Evolutionary conservation across 2,329 filamentous ascomycete species (phyloP), one percentile per base, ranked within the genome.

Genomic region (Fusarium zealandicum): DNA sequence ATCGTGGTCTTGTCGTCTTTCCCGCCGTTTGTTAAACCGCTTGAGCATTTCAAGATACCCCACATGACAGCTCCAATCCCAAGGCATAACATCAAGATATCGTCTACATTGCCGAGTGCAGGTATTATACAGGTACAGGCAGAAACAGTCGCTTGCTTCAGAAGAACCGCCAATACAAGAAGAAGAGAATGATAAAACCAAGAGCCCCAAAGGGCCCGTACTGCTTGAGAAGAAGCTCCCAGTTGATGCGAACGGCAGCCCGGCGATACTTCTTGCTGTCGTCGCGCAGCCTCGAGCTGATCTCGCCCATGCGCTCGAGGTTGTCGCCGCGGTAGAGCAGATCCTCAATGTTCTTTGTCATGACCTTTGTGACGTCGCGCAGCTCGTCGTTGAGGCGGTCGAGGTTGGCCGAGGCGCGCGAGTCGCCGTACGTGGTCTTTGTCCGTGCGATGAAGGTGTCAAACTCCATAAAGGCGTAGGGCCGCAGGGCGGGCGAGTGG

Each of bases 301-400:
- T 89, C 78, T 98, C 93, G 57, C 95, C 93, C 95, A 99, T 99
- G 69, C 92, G 85, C 78, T 99, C 95, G 65, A 99, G 77, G 69
- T 88, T 95, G 73, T 99, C 95, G 22, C 95, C 95, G 58, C 96
- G 82, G 73, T 99, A 99, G 46, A 99, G 80, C 70, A 99, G 78
- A 74, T 99, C 95, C 80, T 99, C 95, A 66, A 99, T 98, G 75
- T 99, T 99, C 85, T 98, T 98, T 50, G 93, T 98, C 96, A 99
- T 99, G 71, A 99, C 93, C 78, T 97, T 93, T 1, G 95, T 98
- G 49, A 99, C 96, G 76, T 98, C 95, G 73, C 93, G 89, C 63
- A 99, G 84, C 82, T 99, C 96, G 71, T 97, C 92, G 72, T 99
- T 98, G 63, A 99, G 81, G 77, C 93, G 92, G 75, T 96, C 92